Evolutionary conservation across 2,329 filamentous ascomycete species (phyloP).

Genomic region (Paraconiothyrium sp.): DNA sequence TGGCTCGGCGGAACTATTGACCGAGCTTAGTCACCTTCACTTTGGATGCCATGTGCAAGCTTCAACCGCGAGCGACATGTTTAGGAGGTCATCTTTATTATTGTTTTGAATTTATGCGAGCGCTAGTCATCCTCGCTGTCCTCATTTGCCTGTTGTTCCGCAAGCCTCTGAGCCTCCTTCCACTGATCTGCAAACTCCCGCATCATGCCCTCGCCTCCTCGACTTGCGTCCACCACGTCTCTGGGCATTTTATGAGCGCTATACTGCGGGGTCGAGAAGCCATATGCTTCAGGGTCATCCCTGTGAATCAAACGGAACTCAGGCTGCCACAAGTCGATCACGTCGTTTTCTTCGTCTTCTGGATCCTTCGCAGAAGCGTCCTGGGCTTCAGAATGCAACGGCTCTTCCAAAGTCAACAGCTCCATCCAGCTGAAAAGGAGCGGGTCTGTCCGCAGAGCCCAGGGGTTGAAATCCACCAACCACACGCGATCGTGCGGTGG

Average conservation of each 20-base stretch:
- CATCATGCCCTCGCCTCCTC: conserved; percentile 73
- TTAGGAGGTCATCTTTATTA: not conserved
- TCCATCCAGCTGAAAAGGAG: conserved; percentile 91
- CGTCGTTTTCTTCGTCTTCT: conserved; percentile 55
- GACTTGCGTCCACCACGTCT: conserved; percentile 81
- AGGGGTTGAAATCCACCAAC: conserved; percentile 94
- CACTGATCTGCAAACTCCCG: conserved; percentile 69
- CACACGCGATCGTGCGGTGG: conserved; percentile 77
- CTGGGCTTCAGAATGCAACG: conserved; percentile 32
- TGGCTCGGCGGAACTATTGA: conserved; percentile 2
- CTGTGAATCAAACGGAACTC: conserved; percentile 84
- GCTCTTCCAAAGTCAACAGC: conserved; percentile 76
- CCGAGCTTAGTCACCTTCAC: conserved; percentile 13
- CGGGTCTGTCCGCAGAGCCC: conserved; percentile 88
- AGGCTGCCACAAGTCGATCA: conserved; percentile 68
- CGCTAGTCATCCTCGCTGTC: conserved; percentile 49
- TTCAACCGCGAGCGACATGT: not conserved
- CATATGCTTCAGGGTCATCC: conserved; percentile 88
- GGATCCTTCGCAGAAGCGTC: conserved; percentile 28
- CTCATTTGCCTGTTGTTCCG: conserved; percentile 51
- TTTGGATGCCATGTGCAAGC: not conserved
- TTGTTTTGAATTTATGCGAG: not conserved
- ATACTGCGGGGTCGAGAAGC: conserved; percentile 85
- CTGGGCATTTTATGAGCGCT: conserved; percentile 95
- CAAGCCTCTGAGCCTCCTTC: conserved; percentile 56